Evolutionary conservation across 192 early-diverging fungal genomes (phyloP), one percentile per base, ranked within the genome.

Genomic region (Mortierella claussenii): DNA sequence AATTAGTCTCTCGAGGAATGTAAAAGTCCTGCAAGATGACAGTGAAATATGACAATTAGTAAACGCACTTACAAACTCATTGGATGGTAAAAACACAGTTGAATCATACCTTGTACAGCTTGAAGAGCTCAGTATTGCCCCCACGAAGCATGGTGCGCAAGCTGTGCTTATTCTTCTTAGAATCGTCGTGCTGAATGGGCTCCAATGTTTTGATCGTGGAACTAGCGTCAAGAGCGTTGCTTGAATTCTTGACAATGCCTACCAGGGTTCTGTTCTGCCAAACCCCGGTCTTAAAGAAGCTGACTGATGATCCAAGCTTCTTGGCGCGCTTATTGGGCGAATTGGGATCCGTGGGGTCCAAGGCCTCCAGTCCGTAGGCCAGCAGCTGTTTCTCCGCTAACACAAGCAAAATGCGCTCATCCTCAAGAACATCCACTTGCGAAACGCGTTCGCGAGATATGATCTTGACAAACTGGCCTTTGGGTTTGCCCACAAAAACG

Each of bases 341-440:
- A 53, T 78, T 82, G 30, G 74, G 79, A 13, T 88, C 83, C 33
- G 83, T 76, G 1, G 91, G 89, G 53, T 95, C 93, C 74, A 91
- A 86, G 26, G 90, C 87, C 46, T 93, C 92, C 40, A 97, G 88
- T 31, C 86, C 86, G 8, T 92, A 92, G 46, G 85, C 88, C 32
- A 95, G 85, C 27, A 91, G 83, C 24, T 86, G 89, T 51, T 91
- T 90, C 46, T 91, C 85, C 7, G 95, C 88, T 13, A 97, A 80
- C 20, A 98, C 83, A 20, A 96, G 82, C 55, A 98, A 65, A 32
- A 95, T 86, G 28, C 90, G 89, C 66, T 86, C 87, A n/a, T 92
- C 86, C 68, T 91, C 89, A 50, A 97, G 65, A 36, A 95, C 89
- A 69, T 96, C 95, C 42, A 98, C 87, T 80, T 98, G 96, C 27